Conservation (phyloP, 306 rosid genomes). For the Boehmeria nivea region DNA sequence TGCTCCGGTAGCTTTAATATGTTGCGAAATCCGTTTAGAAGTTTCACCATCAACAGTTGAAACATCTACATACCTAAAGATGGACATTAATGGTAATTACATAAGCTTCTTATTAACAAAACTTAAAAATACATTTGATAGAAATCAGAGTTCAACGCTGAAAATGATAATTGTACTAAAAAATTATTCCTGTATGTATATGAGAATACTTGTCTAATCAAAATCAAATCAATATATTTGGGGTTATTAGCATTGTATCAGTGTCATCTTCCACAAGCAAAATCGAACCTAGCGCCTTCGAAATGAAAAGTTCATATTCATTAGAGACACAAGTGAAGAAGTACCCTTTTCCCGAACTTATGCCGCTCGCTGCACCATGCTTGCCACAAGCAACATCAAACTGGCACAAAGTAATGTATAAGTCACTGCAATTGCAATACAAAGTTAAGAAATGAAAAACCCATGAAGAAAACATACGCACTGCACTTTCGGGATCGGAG, state of each 20-base stretch:
- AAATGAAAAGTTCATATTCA: constrained; percentile 6
- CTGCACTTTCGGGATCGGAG: constrained; percentile 95
- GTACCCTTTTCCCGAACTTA: constrained; percentile 91
- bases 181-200: too few relatives aligned
- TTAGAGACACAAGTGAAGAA: background rate
- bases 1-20: constrained; percentile 72
- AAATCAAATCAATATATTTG: too few relatives aligned
- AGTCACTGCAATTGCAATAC: constrained; percentile 11
- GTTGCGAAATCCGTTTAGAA: constrained; percentile 59
- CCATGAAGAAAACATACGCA: constrained; percentile 40
- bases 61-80: constrained; percentile 81
- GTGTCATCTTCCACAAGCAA: too few relatives aligned
- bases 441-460: constrained; percentile 7
- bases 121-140: too few relatives aligned
- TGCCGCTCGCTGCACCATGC: constrained; percentile 72
- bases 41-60: constrained; percentile 86
- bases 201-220: too few relatives aligned
- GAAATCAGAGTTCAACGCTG: too few relatives aligned
- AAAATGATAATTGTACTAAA: too few relatives aligned
- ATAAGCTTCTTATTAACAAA: constrained; percentile 15
- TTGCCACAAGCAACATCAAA: constrained; percentile 80
- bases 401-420: constrained; percentile 31
- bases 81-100: constrained; percentile 9
- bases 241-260: too few relatives aligned
- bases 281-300: too few relatives aligned